phyloP scores from a whole-genome alignment of 2,329 filamentous ascomycete species.

The Aspergillus flavus region DNA sequence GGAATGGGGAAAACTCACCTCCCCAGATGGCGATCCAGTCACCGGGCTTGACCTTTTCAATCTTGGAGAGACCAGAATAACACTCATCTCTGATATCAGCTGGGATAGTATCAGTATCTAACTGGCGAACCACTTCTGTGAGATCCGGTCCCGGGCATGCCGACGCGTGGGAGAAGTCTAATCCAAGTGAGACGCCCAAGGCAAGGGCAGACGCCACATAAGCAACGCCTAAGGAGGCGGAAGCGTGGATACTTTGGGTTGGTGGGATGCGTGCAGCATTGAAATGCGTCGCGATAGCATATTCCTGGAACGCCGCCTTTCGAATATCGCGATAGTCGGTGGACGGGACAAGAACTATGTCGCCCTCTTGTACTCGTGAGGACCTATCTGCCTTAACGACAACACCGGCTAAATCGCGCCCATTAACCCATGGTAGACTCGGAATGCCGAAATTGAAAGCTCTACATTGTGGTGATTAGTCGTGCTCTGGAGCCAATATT shows the following conservation, averaged over 20 bases:
- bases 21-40: conserved; percentile 79
- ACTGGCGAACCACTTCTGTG: conserved; percentile 50
- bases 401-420: conserved; percentile 68
- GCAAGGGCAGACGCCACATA: conserved; percentile 70
- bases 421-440: conserved; percentile 67
- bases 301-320: conserved; percentile 73
- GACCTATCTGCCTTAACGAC: conserved; percentile 54
- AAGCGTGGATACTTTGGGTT: conserved; percentile 55
- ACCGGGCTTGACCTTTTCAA: conserved; percentile 59
- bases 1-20: conserved; percentile 44
- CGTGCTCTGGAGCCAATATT: not conserved
- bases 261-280: conserved; percentile 66
- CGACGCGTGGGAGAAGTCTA: conserved; percentile 57
- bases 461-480: conserved; percentile 39
- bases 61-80: conserved; percentile 54
- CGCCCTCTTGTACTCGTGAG: conserved; percentile 58
- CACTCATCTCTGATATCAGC: conserved; percentile 66
- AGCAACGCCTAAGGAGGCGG: conserved; percentile 68
- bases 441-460: conserved; percentile 73
- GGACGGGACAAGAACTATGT: conserved; percentile 65
- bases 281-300: conserved; percentile 65
- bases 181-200: conserved; percentile 69
- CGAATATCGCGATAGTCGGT: conserved; percentile 74
- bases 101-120: conserved; percentile 56
- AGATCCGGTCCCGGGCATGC: conserved; percentile 62